Conservation (phyloP, 768 basidiomycete genomes). For the Boletus subcaerulescens region DNA sequence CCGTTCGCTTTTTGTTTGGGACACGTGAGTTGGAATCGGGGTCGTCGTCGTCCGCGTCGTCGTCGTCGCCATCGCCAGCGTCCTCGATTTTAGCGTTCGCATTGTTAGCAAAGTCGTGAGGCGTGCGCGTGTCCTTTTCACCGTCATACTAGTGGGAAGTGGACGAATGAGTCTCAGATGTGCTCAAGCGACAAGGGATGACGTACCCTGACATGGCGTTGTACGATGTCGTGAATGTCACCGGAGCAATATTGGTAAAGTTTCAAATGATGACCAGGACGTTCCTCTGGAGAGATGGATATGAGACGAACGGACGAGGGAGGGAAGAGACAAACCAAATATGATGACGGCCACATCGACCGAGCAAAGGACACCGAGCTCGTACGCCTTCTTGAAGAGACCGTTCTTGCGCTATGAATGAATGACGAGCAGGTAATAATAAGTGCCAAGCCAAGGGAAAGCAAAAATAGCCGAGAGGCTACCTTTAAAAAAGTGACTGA, state of each 20-base stretch:
- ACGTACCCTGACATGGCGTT: slow-evolving; percentile 57
- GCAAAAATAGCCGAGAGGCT: slow-evolving; percentile 64
- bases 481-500: slow-evolving; percentile 91
- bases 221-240: slow-evolving; percentile 67
- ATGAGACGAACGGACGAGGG: neutral
- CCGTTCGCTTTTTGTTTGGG: slow-evolving; percentile 20
- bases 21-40: slow-evolving; percentile 24
- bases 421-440: slow-evolving; percentile 20
- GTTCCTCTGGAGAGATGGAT: slow-evolving; percentile 53
- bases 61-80: slow-evolving; percentile 40
- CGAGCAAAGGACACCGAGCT: slow-evolving; percentile 86
- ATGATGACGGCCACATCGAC: slow-evolving; percentile 89
- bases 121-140: slow-evolving; percentile 47
- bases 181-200: slow-evolving; percentile 3
- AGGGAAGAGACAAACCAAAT: slow-evolving; percentile 53
- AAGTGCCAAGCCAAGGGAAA: slow-evolving; percentile 34
- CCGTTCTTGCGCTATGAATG: slow-evolving; percentile 75
- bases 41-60: slow-evolving; percentile 32
- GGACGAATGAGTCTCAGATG: neutral
- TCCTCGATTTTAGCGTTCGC: slow-evolving; percentile 33
- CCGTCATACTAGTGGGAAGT: slow-evolving; percentile 42
- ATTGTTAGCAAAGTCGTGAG: slow-evolving; percentile 47
- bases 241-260: slow-evolving; percentile 79
- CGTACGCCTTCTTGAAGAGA: slow-evolving; percentile 89
- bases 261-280: slow-evolving; percentile 75